Base-by-base conservation (phyloP, 208 protist species). In the Leishmania martiniquensis region DNA sequence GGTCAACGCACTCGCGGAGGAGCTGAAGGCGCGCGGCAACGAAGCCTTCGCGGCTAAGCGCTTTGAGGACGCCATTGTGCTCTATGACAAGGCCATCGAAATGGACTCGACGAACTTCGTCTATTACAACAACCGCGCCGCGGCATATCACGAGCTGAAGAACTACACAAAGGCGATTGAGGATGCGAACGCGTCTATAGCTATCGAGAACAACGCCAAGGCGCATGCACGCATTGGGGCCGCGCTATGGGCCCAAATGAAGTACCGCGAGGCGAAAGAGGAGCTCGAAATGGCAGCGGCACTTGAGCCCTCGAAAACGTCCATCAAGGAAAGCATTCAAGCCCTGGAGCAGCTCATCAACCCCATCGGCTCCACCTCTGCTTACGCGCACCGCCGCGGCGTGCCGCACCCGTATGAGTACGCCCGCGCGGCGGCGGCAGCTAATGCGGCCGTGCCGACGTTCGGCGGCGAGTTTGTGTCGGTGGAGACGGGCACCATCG, bases 61-160 rank as follows among this genome's bases (percentile, higher is more conserved):
- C 32, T 97, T 83, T 76, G 85, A 94, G 60, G 95, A 96, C 44
- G 93, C 95, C 65, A 76, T 93, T 15, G 74, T 83, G 34, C 66
- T 93, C 15, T 98, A 98, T 78, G 84, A 92, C 52, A 81, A 94
- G 78, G 95, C 92, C 32, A 87, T 96, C 60, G 81, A 89, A 76
- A 69, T 87, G 44, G 91, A 96, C 70, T 84, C 91, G 62, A 60
- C 84, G 5, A 97, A 95, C 86, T 86, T 86, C 66, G 83, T 92
- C 51, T 87, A 93, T 70, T 90, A 91, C 83, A 97, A 96, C 84
- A 98, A 98, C 85, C 85, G 89, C 59, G 88, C 97, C n/a, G 93
- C 94, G 4, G 91, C 90, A 42, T 87, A 91, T 73, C 86, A 91
- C 44, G 87, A 90, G 81, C 71, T 97, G 65, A 87, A 90, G 63